A percentile compares a stretch with the other conserved stretches of the same genome.
Evolutionary conservation across 257 asterid genomes (phyloP).

Genomic region (Nicotiana otophora): DNA sequence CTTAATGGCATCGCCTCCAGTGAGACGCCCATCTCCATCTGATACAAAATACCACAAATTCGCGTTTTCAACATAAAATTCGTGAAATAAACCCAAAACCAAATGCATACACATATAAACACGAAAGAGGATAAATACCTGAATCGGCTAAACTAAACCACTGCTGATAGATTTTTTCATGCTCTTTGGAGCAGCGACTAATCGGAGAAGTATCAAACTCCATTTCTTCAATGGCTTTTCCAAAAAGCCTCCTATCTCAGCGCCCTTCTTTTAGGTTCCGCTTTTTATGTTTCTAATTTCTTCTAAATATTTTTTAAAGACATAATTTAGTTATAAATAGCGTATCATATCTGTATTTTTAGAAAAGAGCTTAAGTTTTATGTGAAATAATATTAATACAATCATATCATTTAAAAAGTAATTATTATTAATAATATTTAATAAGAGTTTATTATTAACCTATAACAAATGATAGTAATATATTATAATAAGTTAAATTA

Average conservation of each 20-base stretch:
- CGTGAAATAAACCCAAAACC: neutral
- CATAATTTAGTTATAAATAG: too few relatives aligned
- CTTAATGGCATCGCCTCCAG: conserved; percentile 85
- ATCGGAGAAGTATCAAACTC: conserved; percentile 82
- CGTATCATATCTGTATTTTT: too few relatives aligned
- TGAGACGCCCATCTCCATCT: conserved; percentile 94
- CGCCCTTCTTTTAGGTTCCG: neutral
- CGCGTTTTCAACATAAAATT: conserved; percentile 2
- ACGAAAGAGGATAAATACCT: conserved; percentile 30
- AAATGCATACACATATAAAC: neutral
- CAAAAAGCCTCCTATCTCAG: neutral
- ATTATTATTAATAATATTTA: too few relatives aligned
- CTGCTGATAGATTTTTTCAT: conserved; percentile 70
- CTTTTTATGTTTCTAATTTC: neutral
- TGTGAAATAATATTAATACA: too few relatives aligned
- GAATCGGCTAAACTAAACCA: conserved; percentile 88
- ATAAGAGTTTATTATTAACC: too few relatives aligned
- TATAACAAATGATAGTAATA: too few relatives aligned
- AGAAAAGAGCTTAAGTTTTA: too few relatives aligned
- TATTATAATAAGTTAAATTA: too few relatives aligned
- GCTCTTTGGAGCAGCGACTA: conserved; percentile 74
- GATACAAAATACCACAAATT: neutral
- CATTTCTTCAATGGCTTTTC: conserved; percentile 28
- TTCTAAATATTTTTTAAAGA: too few relatives aligned
- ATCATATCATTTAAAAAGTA: too few relatives aligned